Percentiles rank a stretch among this genome's conserved stretches.
phyloP scores from a whole-genome alignment of 495 filamentous ascomycete genomes.

The Apiosordaria backusii region DNA sequence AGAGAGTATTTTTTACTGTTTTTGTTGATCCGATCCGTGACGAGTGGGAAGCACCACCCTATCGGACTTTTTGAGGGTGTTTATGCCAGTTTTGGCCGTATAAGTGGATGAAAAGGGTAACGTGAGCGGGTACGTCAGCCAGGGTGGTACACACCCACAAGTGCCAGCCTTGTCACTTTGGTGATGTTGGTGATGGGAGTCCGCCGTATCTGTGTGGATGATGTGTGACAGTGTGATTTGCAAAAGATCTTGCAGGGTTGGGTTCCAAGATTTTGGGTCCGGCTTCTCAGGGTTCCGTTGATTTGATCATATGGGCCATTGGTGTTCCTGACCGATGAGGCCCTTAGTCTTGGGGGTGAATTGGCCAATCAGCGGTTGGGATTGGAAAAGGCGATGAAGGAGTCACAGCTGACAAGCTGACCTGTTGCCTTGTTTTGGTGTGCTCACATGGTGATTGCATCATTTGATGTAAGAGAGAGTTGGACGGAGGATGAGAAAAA shows the following conservation, averaged over 20 bases:
- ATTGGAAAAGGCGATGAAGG: neutral
- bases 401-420: neutral
- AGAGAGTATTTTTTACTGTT: neutral
- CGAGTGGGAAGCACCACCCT: neutral
- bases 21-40: neutral
- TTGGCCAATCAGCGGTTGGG: neutral
- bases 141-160: neutral
- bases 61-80: neutral
- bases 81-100: no score
- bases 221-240: neutral
- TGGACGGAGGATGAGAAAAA: neutral
- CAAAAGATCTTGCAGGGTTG: no score
- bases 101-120: neutral
- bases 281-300: neutral
- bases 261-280: neutral
- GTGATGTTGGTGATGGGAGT: neutral
- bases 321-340: neutral
- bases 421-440: neutral
- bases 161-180: neutral
- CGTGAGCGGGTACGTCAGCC: neutral
- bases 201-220: neutral
- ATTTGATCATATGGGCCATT: no score
- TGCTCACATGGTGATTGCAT: neutral
- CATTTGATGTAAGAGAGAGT: neutral
- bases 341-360: no score